Base-by-base conservation (phyloP, 345 rosid genomes). In the Euphorbia lathyris region DNA sequence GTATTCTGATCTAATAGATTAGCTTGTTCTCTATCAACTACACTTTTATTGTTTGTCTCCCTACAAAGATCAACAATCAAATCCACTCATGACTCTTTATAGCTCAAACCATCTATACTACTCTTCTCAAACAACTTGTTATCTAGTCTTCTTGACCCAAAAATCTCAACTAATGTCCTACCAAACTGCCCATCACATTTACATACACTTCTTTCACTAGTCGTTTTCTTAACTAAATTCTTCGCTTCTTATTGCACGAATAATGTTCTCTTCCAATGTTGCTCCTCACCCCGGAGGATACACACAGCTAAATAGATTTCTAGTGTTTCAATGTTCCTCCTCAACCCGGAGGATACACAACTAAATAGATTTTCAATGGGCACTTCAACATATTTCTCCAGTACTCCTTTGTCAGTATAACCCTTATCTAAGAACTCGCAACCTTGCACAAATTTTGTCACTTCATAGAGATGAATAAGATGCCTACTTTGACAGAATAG, bases 101-200 rank as follows among this genome's bases (percentile, higher is more conserved):
- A 66, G 10, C 55, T 14, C 36, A 72, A 67, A 16, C 75, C 56
- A 47, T 42, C 19, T 1, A 27, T 58, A 12, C n/a, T n/a, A n/a
- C 69, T 73, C 47, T 55, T 68, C 47, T 0, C 19, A 68, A 53
- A 72, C 0, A 70, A 57, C 36, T 45, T 78, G 14, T 42, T 12
- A 0, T 19, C 17, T 0, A 76, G 55, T 58, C 64, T 58, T n/a
- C 71, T 69, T 42, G 86, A 80, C 25, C 90, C 86, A 67, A 86
- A 83, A 78, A 84, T 71, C 12, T 70, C 57, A 65, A 72, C 27
- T 12, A 70, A 76, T 51, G 81, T 34, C 42, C 53, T 66, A 45
- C 90, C 90, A 50, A 74, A 66, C 45, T 76, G 70, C 79, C 75
- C 78, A 76, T 2, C 86, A 77, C 34, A 81, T 40, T 11, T 43